These are phyloP conservation scores for Hyphodiscus sp. DNA, from an alignment of 2,329 filamentous ascomycete genomes.

Conservation along the genomic window DNA sequence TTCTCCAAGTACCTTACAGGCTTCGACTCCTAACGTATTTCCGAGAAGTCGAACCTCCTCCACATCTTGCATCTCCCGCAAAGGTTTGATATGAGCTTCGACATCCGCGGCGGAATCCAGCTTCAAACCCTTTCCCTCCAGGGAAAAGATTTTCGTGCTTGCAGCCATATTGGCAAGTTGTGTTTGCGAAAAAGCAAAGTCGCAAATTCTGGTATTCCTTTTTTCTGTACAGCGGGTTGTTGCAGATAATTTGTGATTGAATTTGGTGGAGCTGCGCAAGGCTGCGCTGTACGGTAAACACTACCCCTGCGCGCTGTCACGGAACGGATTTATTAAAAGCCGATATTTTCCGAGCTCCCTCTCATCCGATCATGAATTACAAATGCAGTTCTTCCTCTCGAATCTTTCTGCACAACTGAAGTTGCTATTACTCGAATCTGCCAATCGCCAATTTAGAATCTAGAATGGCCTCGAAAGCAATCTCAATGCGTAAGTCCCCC, in stretches of 20 bases:
- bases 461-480: conserved; percentile 24
- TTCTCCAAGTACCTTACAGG: conserved; percentile 77
- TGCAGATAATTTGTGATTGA: background rate
- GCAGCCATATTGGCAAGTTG: conserved; percentile 41
- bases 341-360: background rate
- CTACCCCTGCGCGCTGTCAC: background rate
- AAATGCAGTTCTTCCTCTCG: conserved; percentile 8
- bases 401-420: background rate
- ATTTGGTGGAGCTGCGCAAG: background rate
- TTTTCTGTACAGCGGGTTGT: conserved; percentile 1
- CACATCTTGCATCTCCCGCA: conserved; percentile 65
- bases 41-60: conserved; percentile 83
- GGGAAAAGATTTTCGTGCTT: conserved; percentile 68
- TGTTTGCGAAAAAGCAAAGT: conserved; percentile 18
- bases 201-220: conserved; percentile 1
- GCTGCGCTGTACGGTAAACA: conserved; percentile 10
- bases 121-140: conserved; percentile 88
- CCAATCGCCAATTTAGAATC: conserved; percentile 12
- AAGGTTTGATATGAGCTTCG: conserved; percentile 71
- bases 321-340: conserved; percentile 1
- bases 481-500: conserved; percentile 24
- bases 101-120: conserved; percentile 84
- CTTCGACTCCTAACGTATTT: conserved; percentile 87
- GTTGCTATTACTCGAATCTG: conserved; percentile 19
- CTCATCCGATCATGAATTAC: conserved; percentile 2